Evolutionary conservation across 768 basidiomycete species (phyloP).

Genomic region (Wakefieldia striispora): DNA sequence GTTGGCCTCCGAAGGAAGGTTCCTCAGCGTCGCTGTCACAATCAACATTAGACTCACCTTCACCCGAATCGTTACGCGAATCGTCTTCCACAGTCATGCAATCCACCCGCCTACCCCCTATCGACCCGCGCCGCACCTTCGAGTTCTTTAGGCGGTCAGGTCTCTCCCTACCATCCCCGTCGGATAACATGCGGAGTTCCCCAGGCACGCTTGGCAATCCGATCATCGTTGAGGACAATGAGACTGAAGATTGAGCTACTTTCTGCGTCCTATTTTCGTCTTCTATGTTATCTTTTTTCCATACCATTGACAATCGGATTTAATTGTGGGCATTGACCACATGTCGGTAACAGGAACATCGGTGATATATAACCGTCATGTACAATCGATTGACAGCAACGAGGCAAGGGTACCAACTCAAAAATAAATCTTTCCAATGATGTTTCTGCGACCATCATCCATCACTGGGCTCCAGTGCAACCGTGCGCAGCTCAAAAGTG

Average conservation of each 20-base stretch:
- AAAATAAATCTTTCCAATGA: not conserved
- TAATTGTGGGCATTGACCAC: not conserved
- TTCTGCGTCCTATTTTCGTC: not conserved
- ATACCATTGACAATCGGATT: not conserved
- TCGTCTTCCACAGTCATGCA: not conserved
- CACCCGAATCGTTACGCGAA: not conserved
- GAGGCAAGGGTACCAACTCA: not conserved
- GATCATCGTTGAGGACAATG: constrained; percentile 25
- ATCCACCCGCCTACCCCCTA: not conserved
- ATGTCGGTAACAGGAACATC: not conserved
- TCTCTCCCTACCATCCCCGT: constrained; percentile 1
- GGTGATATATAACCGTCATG: not conserved
- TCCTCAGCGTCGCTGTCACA: constrained; percentile 1
- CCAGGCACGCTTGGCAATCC: constrained; percentile 19
- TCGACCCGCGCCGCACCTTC: not conserved
- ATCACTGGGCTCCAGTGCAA: not conserved
- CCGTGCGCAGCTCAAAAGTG: constrained; percentile 12
- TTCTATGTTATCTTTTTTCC: not conserved
- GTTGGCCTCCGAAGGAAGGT: constrained; percentile 2
- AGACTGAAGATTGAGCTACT: constrained; percentile 12
- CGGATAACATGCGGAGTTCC: not conserved
- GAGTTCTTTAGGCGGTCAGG: constrained; percentile 3
- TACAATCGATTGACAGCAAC: not conserved
- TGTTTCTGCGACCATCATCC: no score
- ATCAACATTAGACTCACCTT: not conserved